Base-by-base conservation (phyloP, 23 red algal species). In the Cyanidiococcus yangmingshanensis region DNA sequence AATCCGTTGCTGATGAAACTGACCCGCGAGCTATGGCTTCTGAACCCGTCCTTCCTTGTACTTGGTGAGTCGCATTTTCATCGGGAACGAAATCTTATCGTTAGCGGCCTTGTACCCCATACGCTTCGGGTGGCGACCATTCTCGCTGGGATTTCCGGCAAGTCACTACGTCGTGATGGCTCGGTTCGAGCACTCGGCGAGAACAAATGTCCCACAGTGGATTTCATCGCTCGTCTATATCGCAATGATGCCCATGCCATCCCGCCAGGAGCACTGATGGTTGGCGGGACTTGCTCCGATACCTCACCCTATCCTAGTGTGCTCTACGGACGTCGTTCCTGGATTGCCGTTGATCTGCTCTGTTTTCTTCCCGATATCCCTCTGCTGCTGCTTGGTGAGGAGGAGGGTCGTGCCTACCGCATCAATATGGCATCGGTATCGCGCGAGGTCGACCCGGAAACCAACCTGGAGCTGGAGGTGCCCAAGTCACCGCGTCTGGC, bases 1-100 rank as follows among this genome's bases (percentile, higher is more conserved):
- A 98, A 98, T 79, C 94, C 94, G 12, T 89, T 98, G 59, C 76
- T 98, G 38, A 82, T 91, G 58, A 91, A 92, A 80, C 82, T 98
- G 25, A 80, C 80, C 37, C 84, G 89, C 24, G 88, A 92, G 74
- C 82, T 98, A 79, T 98, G 94, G 94, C 85, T 88, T 50, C 75
- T 75, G 29, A 86, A 84, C 34, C 84, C 94, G 1, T 83, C 85
- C 37, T 98, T 98, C 76, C 45, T 89, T 40, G 37, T 98, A 7
- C 77, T 98, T 26, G 88, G 83, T 26, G 94, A 98, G 54, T 82
- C 85, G 7, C 87, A 98, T 40, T 98, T 98, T 76, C 94, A 98
- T 74, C 85, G 94, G n/a, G 94, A 98, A 79, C 77, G 80, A 2
- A 84, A 85, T 39, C 59, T 98, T 40, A 58, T 90, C 1, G 50